Evolutionary conservation across 768 basidiomycete genomes (phyloP).

Genomic region (Termitomyces sp.): DNA sequence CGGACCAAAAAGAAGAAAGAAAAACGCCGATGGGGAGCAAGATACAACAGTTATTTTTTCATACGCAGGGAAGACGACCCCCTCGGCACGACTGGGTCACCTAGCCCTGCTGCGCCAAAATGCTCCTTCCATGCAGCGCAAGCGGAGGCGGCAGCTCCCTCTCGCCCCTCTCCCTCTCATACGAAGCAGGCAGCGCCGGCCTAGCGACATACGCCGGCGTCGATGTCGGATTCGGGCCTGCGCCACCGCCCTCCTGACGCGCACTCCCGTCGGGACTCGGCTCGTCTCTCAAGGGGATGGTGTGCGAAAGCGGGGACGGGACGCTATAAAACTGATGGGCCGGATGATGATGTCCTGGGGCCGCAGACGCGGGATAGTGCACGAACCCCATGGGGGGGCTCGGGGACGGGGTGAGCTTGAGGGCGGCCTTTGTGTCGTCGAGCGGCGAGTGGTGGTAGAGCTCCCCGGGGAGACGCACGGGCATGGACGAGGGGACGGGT

Average conservation of each 20-base stretch:
- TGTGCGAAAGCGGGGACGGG: slow-evolving; percentile 47
- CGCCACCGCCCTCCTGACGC: too few relatives aligned
- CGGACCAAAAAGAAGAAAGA: too few relatives aligned
- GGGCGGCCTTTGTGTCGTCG: slow-evolving; percentile 28
- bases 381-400: slow-evolving; percentile 62
- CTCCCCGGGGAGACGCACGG: slow-evolving; percentile 46
- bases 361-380: slow-evolving; percentile 44
- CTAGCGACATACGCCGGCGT: slow-evolving; percentile 23
- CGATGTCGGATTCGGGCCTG: too few relatives aligned
- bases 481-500: slow-evolving; percentile 18
- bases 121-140: slow-evolving; percentile 32
- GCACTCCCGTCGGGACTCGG: slow-evolving; percentile 5
- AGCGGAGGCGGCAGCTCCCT: slow-evolving; percentile 40
- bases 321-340: slow-evolving; percentile 36
- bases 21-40: too few relatives aligned
- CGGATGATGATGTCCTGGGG: slow-evolving; percentile 27
- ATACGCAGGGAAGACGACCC: too few relatives aligned
- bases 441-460: slow-evolving; percentile 38
- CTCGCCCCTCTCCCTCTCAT: slow-evolving; percentile 48
- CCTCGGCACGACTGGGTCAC: too few relatives aligned
- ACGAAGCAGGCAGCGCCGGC: slow-evolving; percentile 41
- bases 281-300: slow-evolving; percentile 23
- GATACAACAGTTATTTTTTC: too few relatives aligned
- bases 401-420: slow-evolving; percentile 48
- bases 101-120: slow-evolving; percentile 30